phyloP scores from a whole-genome alignment of 352 stramenopile genomes.

The Phytophthora ohioensis region DNA sequence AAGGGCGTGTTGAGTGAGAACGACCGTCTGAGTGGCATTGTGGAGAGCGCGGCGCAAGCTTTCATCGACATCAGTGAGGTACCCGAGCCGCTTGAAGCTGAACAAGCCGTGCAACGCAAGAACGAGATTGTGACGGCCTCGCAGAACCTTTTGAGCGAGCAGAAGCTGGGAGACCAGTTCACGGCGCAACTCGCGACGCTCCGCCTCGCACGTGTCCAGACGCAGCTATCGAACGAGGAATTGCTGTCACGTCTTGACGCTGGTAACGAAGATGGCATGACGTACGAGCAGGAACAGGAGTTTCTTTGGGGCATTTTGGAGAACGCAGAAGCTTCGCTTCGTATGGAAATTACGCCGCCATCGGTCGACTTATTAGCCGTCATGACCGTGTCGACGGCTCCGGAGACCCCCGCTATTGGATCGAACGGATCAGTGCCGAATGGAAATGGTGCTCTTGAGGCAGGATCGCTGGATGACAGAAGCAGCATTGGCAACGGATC shows the following conservation, averaged over 20 bases:
- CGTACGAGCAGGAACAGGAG: constrained; percentile 71
- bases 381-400: constrained; percentile 59
- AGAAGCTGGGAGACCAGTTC: constrained; percentile 67
- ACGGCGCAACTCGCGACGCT: constrained; percentile 55
- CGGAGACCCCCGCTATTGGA: constrained; percentile 29
- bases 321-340: constrained; percentile 53
- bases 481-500: constrained; percentile 46
- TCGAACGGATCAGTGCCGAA: constrained; percentile 50
- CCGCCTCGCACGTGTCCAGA: constrained; percentile 42
- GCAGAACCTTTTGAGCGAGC: constrained; percentile 57
- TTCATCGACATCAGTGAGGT: constrained; percentile 89
- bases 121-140: constrained; percentile 75
- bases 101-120: constrained; percentile 80
- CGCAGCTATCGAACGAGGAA: constrained; percentile 47
- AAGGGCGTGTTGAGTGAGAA: constrained; percentile 78
- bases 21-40: constrained; percentile 79
- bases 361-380: constrained; percentile 68
- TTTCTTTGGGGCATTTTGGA: constrained; percentile 58
- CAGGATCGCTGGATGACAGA: constrained; percentile 39
- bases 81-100: constrained; percentile 77
- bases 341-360: constrained; percentile 60
- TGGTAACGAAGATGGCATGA: constrained; percentile 48
- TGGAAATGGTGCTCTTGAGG: constrained; percentile 37
- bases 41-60: constrained; percentile 77
- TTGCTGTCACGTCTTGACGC: constrained; percentile 60